phyloP scores from a whole-genome alignment of 2,329 filamentous ascomycete genomes.

The Stemphylium vesicarium region DNA sequence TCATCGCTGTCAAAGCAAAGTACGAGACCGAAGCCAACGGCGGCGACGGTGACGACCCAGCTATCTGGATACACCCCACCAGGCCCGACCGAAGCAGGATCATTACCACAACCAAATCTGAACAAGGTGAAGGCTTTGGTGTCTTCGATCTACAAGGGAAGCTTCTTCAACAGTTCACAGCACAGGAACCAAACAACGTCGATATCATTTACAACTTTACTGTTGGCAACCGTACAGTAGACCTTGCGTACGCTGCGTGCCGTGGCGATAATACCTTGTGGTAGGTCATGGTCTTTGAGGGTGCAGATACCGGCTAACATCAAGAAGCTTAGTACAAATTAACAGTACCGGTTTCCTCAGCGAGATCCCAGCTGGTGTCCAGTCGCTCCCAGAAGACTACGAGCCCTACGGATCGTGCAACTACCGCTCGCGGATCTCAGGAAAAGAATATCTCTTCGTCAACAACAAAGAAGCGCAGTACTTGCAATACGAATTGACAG shows the following conservation, averaged over 20 bases:
- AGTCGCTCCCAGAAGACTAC: conserved; percentile 56
- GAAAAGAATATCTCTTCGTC: conserved; percentile 62
- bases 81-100: conserved; percentile 54
- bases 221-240: conserved; percentile 53
- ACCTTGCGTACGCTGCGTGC: conserved; percentile 60
- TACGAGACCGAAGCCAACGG: conserved; percentile 44
- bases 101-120: conserved; percentile 61
- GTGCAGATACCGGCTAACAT: neutral
- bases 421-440: conserved; percentile 56
- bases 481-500: conserved; percentile 59
- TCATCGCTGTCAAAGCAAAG: conserved; percentile 36
- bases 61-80: conserved; percentile 40
- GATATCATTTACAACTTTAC: conserved; percentile 61
- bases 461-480: conserved; percentile 62
- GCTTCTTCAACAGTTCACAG: conserved; percentile 54
- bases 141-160: conserved; percentile 60
- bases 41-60: conserved; percentile 42
- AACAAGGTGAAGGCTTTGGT: conserved; percentile 56
- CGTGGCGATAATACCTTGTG: conserved; percentile 60
- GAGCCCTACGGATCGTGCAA: conserved; percentile 60
- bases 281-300: conserved; percentile 43
- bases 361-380: conserved; percentile 54
- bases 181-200: conserved; percentile 61
- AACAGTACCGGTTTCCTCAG: conserved; percentile 54
- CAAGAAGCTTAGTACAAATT: conserved; percentile 57